Evolutionary conservation across 179 eudicot species (phyloP), one percentile per base, ranked within the genome.

Genomic region (Patellifolia procumbens): DNA sequence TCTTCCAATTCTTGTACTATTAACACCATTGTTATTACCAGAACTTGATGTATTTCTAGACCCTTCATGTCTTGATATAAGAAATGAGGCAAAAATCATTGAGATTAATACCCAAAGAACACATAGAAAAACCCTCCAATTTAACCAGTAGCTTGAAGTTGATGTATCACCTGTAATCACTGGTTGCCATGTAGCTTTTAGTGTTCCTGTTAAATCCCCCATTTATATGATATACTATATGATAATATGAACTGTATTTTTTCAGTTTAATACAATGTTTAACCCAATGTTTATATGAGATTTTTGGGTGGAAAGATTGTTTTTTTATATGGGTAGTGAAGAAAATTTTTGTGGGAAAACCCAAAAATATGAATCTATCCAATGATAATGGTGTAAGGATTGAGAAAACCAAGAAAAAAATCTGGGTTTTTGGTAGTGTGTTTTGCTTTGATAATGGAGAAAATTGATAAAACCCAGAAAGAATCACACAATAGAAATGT

Each of bases 91-190:
- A 46, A 85, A 75, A 70, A 86, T 78, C 81, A 88, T 77, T 10
- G 92, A 85, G 7, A 81, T 12, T 29, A 90, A 76, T 19, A 94
- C 70, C 87, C 89, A 89, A 31, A 84, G 29, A 58, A 85, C 83
- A 81, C 96, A 88, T 5, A 87, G 49, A 20, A 84, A 52, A 58
- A 89, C 79, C 75, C 96, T 88, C 98, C 98, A 94, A 72, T 92
- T 94, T 28, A 94, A 78, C 98, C 98, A 94, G 79, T 92, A 92
- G 58, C 83, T 85, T 63, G 90, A 67, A 62, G 80, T 75, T 22
- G 93, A 82, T 55, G 98, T 87, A 60, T 89, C 84, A 0, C 78
- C 77, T 53, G 84, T 77, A 65, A 74, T 68, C 45, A 51, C 82
- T 74, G 94, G 90, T 60, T 84, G 82, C 90, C 88, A 90, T n/a